phyloP scores from a whole-genome alignment of 2,329 filamentous ascomycete genomes.

The Aureobasidium sp. region DNA sequence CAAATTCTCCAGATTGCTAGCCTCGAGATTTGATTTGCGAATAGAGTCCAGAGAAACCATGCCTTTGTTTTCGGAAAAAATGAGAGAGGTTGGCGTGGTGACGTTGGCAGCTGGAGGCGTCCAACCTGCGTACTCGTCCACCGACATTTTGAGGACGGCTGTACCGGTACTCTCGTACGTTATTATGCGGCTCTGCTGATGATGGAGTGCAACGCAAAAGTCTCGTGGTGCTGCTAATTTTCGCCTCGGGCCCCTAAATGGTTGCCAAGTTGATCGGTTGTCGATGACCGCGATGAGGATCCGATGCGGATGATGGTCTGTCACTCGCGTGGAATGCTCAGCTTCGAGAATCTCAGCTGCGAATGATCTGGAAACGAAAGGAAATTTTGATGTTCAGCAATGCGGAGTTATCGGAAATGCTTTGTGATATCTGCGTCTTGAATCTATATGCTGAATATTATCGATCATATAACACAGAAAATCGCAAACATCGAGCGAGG shows the following conservation, averaged over 20 bases:
- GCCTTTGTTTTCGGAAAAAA: conserved; percentile 17
- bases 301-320: neutral
- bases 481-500: neutral
- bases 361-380: neutral
- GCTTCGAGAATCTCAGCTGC: neutral
- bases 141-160: neutral
- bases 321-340: neutral
- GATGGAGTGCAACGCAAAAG: neutral
- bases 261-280: neutral
- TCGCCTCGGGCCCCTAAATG: neutral
- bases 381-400: neutral
- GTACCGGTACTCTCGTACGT: too few species aligned
- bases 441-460: neutral
- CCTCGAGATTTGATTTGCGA: conserved; percentile 27
- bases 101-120: neutral
- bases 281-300: neutral
- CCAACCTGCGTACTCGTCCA: conserved; percentile 8
- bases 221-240: neutral
- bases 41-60: conserved; percentile 23
- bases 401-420: neutral
- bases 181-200: neutral
- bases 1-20: conserved; percentile 23
- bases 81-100: conserved; percentile 15
- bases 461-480: neutral
- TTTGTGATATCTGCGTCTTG: neutral